Evolutionary conservation across 1,284 basidiomycete species (phyloP).

Genomic region (Marasmius oreades): DNA sequence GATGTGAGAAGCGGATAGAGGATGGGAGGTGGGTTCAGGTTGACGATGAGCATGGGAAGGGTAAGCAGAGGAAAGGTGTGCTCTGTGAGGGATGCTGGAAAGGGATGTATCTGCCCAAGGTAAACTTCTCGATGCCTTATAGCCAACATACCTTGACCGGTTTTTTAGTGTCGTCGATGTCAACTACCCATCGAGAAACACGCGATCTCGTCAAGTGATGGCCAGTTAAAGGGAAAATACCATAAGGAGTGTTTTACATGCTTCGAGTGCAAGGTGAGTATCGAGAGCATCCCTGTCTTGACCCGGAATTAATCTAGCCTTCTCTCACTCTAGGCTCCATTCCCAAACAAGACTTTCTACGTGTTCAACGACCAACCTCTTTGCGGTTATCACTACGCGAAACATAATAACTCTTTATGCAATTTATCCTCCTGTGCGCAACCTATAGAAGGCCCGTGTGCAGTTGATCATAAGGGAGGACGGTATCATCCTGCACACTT

Average conservation of each 20-base stretch:
- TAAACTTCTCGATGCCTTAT: constrained; percentile 28
- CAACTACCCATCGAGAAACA: constrained; percentile 82
- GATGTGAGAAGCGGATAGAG: constrained; percentile 66
- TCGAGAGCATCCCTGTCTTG: constrained; percentile 14
- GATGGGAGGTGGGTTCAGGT: constrained; percentile 79
- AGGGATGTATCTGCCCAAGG: constrained; percentile 89
- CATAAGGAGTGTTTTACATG: constrained; percentile 89
- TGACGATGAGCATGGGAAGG: constrained; percentile 53
- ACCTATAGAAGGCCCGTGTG: constrained; percentile 89
- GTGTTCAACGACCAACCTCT: constrained; percentile 83
- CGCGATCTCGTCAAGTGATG: constrained; percentile 87
- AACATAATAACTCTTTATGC: constrained; percentile 84
- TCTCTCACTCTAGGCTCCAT: constrained; percentile 65
- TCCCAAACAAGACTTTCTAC: constrained; percentile 87
- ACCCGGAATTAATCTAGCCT: constrained; percentile 1
- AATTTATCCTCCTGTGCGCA: constrained; percentile 72
- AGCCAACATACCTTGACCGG: constrained; percentile 3
- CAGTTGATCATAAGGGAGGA: constrained; percentile 72
- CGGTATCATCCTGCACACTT: constrained; percentile 86
- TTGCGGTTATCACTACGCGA: constrained; percentile 88
- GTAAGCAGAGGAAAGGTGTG: constrained; percentile 33
- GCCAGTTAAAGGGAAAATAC: constrained; percentile 90
- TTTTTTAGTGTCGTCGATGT: constrained; percentile 75
- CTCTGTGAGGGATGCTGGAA: constrained; percentile 91
- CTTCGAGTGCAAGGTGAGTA: constrained; percentile 67